Evolutionary conservation across 2,329 filamentous ascomycete genomes (phyloP), one percentile per base, ranked within the genome.

Genomic region (Colletotrichum sp.): DNA sequence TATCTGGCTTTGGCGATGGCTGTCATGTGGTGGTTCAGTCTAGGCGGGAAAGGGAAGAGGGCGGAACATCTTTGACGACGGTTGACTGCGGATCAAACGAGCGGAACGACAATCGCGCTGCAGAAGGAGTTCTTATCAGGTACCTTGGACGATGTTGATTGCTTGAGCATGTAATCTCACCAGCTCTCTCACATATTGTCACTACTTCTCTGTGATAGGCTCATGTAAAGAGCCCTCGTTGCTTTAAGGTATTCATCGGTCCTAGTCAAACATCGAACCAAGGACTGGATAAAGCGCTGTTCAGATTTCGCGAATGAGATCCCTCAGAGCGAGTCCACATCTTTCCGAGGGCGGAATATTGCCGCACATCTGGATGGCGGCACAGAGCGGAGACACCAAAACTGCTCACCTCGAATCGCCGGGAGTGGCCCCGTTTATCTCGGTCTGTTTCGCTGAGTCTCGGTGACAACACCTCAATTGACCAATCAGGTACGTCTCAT

Each of bases 371-470:
- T 4, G 13, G 43, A 48, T 1, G 25, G 61, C 25, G 61, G 32
- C 61, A 36, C 22, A 34, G 61, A 64, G 61, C 34, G 22, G 67
- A 70, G 55, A 30, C 55, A 43, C 67, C 55, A 6, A 70, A 61
- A 62, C 4, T 9, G 56, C 22, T 70, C 67, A 62, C 67, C 67
- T 70, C 25, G 52, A 13, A 25, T 16, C 43, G 3, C 55, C 6
- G 55, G 36, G 10, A 25, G 3, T 16, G 9, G 22, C 18, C 52
- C 52, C 32, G 0, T 2, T 13, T 28, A n/a, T 10, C 4, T 2
- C 36, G 56, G 67, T 70, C 39, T 48, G 9, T 3, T 2, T 15
- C 34, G 66, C 52, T 43, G 52, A 61, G 18, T 12, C 5, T 8
- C 18, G 18, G 34, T 48, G 34, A 25, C 7, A 3, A 28, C 16